These are phyloP conservation scores for Puccinia triticina DNA, from an alignment of 1,284 basidiomycete genomes.

Conservation along the genomic window DNA sequence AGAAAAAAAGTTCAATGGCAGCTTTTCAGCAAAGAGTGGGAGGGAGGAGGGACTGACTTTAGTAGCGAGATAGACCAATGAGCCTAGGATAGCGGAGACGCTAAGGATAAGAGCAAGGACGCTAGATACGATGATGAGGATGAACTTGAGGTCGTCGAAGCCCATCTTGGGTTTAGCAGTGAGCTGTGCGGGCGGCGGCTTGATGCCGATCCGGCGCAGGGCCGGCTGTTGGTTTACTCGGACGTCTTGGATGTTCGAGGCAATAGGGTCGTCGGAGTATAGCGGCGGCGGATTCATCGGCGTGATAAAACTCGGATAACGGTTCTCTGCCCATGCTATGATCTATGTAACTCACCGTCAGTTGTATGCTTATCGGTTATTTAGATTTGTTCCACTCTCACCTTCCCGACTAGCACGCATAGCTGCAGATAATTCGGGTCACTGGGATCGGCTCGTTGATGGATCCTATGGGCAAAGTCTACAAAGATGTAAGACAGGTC, in stretches of 20 bases:
- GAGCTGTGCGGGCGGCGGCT: background rate
- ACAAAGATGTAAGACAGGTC: slow-evolving; percentile 90
- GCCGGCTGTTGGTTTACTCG: slow-evolving; percentile 45
- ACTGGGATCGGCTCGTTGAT: slow-evolving; percentile 73
- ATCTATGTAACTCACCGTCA: slow-evolving; percentile 9
- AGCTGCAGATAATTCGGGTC: slow-evolving; percentile 86
- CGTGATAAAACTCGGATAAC: slow-evolving; percentile 46
- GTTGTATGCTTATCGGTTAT: background rate
- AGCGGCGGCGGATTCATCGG: slow-evolving; percentile 29
- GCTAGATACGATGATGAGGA: slow-evolving; percentile 32
- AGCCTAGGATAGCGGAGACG: slow-evolving; percentile 18
- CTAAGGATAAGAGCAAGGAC: slow-evolving; percentile 35
- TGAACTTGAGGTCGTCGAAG: slow-evolving; percentile 43
- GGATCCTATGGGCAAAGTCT: slow-evolving; percentile 78
- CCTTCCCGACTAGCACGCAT: slow-evolving; percentile 78
- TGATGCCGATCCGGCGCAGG: background rate
- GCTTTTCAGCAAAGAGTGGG: background rate
- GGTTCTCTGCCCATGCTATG: slow-evolving; percentile 39
- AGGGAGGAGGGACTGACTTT: slow-evolving; percentile 21
- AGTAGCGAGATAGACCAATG: slow-evolving; percentile 45
- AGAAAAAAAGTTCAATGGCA: background rate
- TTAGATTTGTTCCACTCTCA: slow-evolving; percentile 56
- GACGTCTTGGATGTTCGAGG: slow-evolving; percentile 30
- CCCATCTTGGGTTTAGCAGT: slow-evolving; percentile 11
- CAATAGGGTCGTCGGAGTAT: slow-evolving; percentile 38